Evolutionary conservation across 805 yeast genomes (phyloP), one percentile per base, ranked within the genome.

Genomic region (Wickerhamomyces silvicola): DNA sequence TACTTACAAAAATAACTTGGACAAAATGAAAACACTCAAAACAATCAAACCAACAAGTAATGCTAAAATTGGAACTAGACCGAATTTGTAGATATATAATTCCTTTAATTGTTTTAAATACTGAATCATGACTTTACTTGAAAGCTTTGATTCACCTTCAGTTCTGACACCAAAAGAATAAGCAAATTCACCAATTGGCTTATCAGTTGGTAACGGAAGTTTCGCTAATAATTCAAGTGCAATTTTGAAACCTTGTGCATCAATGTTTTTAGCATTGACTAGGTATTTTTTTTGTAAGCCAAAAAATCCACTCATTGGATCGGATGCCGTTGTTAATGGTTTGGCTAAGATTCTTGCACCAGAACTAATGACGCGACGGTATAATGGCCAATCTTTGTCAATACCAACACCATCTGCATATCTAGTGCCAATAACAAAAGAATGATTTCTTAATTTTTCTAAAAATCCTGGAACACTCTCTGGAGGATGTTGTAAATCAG

Each of bases 341-440:
- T 58, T 62, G 11, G 73, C 73, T 48, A 68, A 46, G 45, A 61
- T 47, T 43, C 75, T 60, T 10, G 75, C 75, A 35, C 72, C 70
- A 4, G 66, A 56, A 22, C 69, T 62, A 33, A 69, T 67, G 22
- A 68, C 62, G 45, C 74, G 63, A 41, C 75, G 61, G 53, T 66
- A 62, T 33, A 68, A 43, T 21, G 73, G 73, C 75, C 75, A 68
- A 43, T 68, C 71, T 47, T 68, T 67, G 43, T 68, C 75, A 34
- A 68, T 68, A 38, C 70, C 72, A 28, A 68, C 74, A 41, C 73
- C 73, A 24, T 68, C 69, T n/a, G 73, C 73, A 36, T 68, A 68
- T 50, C 75, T 59, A 22, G 75, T 68, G 36, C 75, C 75, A 31
- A 67, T 52, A 15, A 59, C 72, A 33, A 68, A 68, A 18, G 73